phyloP scores from a whole-genome alignment of 78 protist species.

The Monocercomonoides exilis region DNA sequence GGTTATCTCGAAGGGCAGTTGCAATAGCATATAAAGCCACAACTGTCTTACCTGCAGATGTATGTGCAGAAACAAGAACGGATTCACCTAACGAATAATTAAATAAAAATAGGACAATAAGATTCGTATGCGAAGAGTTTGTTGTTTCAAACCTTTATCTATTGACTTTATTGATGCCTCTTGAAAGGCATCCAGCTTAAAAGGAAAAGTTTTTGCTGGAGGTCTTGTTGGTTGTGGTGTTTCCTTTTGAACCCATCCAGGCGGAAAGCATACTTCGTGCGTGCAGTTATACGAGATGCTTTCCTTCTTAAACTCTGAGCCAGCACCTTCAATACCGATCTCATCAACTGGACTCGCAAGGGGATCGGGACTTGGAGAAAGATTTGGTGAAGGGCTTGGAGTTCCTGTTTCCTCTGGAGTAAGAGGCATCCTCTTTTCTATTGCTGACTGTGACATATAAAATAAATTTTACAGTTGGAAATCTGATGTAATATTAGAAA shows the following conservation, averaged over 20 bases:
- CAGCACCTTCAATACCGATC: no score
- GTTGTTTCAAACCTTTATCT: not conserved
- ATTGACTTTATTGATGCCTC: constrained; percentile 17
- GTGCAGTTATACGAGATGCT: constrained; percentile 15
- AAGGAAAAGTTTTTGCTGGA: constrained; percentile 43
- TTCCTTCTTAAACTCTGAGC: not conserved
- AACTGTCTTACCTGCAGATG: constrained; percentile 96
- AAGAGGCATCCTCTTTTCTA: no score
- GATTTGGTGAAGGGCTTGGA: no score
- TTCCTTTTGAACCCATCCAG: not conserved
- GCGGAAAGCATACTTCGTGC: constrained; percentile 38
- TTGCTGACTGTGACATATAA: no score
- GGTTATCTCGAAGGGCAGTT: constrained; percentile 39
- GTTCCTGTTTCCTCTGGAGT: no score
- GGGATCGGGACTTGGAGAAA: no score
- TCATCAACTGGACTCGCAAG: no score
- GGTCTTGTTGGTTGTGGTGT: not conserved
- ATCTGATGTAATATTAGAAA: no score
- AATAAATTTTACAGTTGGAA: no score
- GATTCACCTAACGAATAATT: constrained; percentile 46
- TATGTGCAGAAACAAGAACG: constrained; percentile 94
- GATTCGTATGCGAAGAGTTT: not conserved
- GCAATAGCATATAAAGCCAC: constrained; percentile 80
- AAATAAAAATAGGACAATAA: not conserved
- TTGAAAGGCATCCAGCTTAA: constrained; percentile 52